Base-by-base conservation (phyloP, 306 rosid genomes). In the Geum urbanum region DNA sequence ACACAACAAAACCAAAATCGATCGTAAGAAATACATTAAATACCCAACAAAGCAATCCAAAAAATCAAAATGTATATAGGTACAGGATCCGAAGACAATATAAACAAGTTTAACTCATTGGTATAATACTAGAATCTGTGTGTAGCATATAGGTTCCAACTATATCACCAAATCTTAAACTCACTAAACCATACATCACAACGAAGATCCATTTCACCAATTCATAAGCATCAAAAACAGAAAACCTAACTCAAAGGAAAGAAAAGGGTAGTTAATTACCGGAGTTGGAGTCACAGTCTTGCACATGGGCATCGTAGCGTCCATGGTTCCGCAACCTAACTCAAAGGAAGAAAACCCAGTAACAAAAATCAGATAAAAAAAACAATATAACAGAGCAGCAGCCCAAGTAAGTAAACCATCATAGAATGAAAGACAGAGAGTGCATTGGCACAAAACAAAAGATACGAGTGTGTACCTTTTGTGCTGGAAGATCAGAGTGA, bases 281-380 rank as follows among this genome's bases (percentile, higher is more conserved):
- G 84, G 71, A 72, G 85, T 82, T 14, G 92, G 81, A 72, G 72
- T 43, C 54, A 86, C 69, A 63, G 87, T 82, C 69, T 82, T 88
- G 89, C 96, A 90, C 9, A 84, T 48, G 35, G 92, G 90, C 74
- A 89, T 70, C 53, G 89, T 78, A 57, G 85, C 83, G 9, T 88
- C 96, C 98, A 87, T 87, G 72, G 74, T 72, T 35, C 40, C 15
- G 9, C 40, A 11, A 22, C 35, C 20, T 64, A 41, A 43, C 52
- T 75, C 79, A 55, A 66, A n/a, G 0, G 15, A 49, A 18, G 59
- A 4, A 54, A 74, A 46, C 71, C 66, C 56, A 67, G 50, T 50
- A 6, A 37, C 22, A 52, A 9, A 70, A 50, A 44, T 49, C 2
- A 63, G 22, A 68, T 18, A 51, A 39, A 8, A 37, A 37, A 35